Percentiles rank a stretch among this genome's conserved stretches.
These are phyloP conservation scores for Mycosphaerella sp. DNA, from an alignment of 2,329 filamentous ascomycete genomes.

Conservation along the genomic window DNA sequence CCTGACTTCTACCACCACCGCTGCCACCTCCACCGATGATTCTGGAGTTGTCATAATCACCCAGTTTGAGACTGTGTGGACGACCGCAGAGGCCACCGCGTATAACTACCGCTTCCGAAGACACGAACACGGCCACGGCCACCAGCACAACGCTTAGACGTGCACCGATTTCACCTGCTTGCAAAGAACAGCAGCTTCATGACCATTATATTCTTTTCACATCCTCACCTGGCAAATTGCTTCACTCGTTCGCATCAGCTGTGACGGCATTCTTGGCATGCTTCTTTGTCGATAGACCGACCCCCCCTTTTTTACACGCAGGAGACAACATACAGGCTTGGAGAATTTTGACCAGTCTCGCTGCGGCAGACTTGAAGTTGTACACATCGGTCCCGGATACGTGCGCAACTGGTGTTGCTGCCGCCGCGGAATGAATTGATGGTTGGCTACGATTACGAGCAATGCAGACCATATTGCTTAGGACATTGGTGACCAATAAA, in stretches of 20 bases:
- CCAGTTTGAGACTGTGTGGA: conserved; percentile 23
- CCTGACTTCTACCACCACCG: conserved; percentile 21
- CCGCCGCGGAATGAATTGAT: conserved; percentile 6
- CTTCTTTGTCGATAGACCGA: conserved; percentile 18
- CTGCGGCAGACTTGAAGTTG: conserved; percentile 9
- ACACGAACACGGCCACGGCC: conserved; percentile 28
- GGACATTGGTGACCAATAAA: conserved; percentile 3
- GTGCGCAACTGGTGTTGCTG: conserved; percentile 18
- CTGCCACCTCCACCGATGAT: conserved; percentile 11
- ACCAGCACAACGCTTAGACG: conserved; percentile 15
- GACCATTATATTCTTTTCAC: conserved; percentile 5
- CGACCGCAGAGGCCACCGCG: conserved; percentile 27
- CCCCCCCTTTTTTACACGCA: background rate
- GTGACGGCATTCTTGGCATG: conserved; percentile 16
- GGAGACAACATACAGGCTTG: conserved; percentile 5
- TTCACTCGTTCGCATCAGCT: conserved; percentile 15
- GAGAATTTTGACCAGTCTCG: conserved; percentile 6
- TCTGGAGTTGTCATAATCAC: conserved; percentile 27
- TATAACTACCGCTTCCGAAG: conserved; percentile 21
- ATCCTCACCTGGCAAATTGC: conserved; percentile 4
- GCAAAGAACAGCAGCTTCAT: conserved; percentile 7
- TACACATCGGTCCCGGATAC: conserved; percentile 4
- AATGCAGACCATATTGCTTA: conserved; percentile 8
- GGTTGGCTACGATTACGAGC: conserved; percentile 15
- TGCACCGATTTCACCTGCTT: background rate